These are phyloP conservation scores for Porodaedalea pini DNA, from an alignment of 1,284 basidiomycete species.

Conservation along the genomic window DNA sequence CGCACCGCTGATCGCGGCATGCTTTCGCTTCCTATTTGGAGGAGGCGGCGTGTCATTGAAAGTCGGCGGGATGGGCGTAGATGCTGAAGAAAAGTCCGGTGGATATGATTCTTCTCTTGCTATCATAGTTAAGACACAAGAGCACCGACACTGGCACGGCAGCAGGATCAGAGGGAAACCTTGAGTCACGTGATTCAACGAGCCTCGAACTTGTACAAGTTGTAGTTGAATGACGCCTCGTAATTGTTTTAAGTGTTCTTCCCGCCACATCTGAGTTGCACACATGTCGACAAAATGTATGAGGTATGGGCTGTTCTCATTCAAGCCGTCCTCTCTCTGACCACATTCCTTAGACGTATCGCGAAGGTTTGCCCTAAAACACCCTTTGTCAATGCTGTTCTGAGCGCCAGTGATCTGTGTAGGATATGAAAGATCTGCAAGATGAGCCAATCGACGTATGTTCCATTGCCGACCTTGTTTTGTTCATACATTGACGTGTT, in stretches of 20 bases:
- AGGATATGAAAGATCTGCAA: constrained; percentile 63
- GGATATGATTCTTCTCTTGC: constrained; percentile 26
- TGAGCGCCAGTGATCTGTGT: neutral
- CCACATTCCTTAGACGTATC: constrained; percentile 48
- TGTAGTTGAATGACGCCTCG: no score
- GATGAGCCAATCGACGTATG: constrained; percentile 60
- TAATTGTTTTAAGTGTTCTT: neutral
- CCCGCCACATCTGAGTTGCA: neutral
- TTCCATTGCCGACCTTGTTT: constrained; percentile 13
- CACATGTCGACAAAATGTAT: constrained; percentile 1
- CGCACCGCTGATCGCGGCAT: constrained; percentile 31
- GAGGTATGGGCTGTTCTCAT: neutral
- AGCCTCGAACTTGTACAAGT: no score
- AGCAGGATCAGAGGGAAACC: neutral
- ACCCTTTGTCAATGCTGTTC: neutral
- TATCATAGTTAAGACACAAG: neutral
- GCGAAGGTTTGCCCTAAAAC: constrained; percentile 48
- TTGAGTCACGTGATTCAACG: constrained; percentile 4
- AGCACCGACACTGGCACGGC: no score
- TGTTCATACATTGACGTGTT: no score
- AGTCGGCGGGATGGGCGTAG: constrained; percentile 27
- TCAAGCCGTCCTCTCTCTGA: neutral
- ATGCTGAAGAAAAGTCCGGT: constrained; percentile 38
- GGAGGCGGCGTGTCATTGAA: constrained; percentile 21
- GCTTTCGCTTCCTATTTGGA: constrained; percentile 39